Base-by-base conservation (phyloP, 371 early-diverging fungal genomes). In the Massospora cicadina region DNA sequence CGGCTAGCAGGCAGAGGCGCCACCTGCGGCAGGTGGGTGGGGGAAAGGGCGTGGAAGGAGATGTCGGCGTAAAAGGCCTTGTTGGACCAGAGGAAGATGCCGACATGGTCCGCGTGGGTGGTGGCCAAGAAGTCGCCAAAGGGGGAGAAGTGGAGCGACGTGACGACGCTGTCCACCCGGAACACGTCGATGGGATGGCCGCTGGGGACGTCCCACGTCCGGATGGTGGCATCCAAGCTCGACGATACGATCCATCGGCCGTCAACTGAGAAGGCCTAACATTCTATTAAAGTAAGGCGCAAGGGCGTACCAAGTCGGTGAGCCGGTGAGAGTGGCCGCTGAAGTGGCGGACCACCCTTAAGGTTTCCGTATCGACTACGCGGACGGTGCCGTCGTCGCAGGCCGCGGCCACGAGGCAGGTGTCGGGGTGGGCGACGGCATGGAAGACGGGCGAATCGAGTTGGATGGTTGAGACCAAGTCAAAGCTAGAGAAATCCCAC, bases 131-230 rank as follows among this genome's bases (percentile, higher is more conserved):
- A 92, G 68, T 94, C 94, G 55, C 92, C 92, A 3, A 77, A 80
- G 17, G 95, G 94, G 7, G 94, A 91, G 63, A 96, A 88, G 1
- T 89, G 71, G 29, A 95, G 60, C 68, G 88, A 86, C 33, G 93
- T 90, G 1, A 86, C 84, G 28, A 93, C 79, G 66, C 78, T 75
- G 32, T 88, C 82, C 0, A 86, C 81, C 32, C 75, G 75, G 75
- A 92, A 89, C 32, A 83, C 74, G 75, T 94, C 95, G 32, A 95
- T 78, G 80, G 90, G 77, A 55, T 86, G 79, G 3, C 95, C 94
- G 0, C 91, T 82, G 5, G 95, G 92, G 64, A 98, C 73, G 73
- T 98, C 96, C 93, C 94, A 98, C 0, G 93, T 91, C 54, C 92
- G 81, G 27, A 98, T 80, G 2, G 89, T 90, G 55, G 81, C 77